Conservation (phyloP, 176 grass and related monocot species). For the Triticum turgidum region DNA sequence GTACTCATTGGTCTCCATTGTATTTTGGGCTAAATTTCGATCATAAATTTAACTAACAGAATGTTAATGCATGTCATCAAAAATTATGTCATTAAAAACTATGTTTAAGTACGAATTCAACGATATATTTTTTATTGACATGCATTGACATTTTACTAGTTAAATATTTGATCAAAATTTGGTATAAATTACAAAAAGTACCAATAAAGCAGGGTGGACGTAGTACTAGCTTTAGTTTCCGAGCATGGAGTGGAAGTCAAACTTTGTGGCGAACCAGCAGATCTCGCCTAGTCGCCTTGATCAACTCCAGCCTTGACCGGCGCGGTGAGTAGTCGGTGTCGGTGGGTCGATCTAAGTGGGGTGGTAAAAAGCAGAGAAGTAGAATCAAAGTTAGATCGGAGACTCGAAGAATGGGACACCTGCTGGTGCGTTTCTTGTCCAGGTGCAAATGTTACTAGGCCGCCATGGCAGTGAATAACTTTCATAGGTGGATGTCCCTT, state of each 20-base stretch:
- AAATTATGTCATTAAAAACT: too few species aligned
- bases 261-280: slow-evolving; percentile 17
- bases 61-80: too few species aligned
- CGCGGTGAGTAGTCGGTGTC: too few species aligned
- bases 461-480: background rate
- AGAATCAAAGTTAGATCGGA: slow-evolving; percentile 1
- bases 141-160: too few species aligned
- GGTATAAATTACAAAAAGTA: too few species aligned
- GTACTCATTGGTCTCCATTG: too few species aligned
- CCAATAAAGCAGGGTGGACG: too few species aligned
- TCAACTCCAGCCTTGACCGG: slow-evolving; percentile 36
- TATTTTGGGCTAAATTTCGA: too few species aligned
- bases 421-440: slow-evolving; percentile 24
- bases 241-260: slow-evolving; percentile 20
- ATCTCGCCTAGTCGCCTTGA: slow-evolving; percentile 22
- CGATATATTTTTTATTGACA: too few species aligned
- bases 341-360: slow-evolving; percentile 1
- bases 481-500: background rate
- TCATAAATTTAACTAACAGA: too few species aligned
- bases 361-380: slow-evolving; percentile 23
- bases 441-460: slow-evolving; percentile 11
- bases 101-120: too few species aligned
- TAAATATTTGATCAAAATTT: too few species aligned
- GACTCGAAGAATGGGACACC: slow-evolving; percentile 5
- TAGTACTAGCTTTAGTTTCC: background rate